Evolutionary conservation across 139 green algal genomes (phyloP).

Genomic region (Chlorella sp.): DNA sequence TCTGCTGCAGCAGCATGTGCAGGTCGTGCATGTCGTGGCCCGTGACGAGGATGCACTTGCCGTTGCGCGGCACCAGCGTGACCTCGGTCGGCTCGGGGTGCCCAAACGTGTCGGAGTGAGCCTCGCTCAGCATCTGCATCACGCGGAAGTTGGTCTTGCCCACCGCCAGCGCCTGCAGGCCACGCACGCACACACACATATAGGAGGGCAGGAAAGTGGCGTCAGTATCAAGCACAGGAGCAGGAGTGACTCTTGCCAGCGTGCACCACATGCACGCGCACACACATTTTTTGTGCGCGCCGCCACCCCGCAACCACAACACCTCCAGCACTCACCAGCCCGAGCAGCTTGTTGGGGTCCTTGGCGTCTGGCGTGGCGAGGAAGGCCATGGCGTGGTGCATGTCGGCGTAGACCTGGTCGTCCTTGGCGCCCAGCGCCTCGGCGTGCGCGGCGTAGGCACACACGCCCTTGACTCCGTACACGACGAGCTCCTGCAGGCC

Average conservation of each 20-base stretch:
- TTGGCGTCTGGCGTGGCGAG: slow-evolving; percentile 9
- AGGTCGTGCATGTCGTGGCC: slow-evolving; percentile 67
- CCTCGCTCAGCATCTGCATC: slow-evolving; percentile 53
- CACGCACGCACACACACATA: too few species aligned
- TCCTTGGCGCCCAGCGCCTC: slow-evolving; percentile 6
- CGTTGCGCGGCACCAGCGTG: slow-evolving; percentile 39
- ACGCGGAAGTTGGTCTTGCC: slow-evolving; percentile 39
- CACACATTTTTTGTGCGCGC: too few species aligned
- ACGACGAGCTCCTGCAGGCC: slow-evolving; percentile 61
- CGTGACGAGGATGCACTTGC: slow-evolving; percentile 66
- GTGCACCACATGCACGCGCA: too few species aligned
- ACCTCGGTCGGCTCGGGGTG: slow-evolving; percentile 48
- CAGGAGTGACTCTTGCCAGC: too few species aligned
- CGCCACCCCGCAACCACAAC: too few species aligned
- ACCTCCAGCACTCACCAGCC: not conserved
- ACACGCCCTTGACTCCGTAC: slow-evolving; percentile 48
- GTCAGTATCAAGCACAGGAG: too few species aligned
- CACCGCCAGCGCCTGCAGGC: slow-evolving; percentile 17
- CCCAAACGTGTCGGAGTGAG: slow-evolving; percentile 57
- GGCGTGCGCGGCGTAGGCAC: slow-evolving; percentile 38
- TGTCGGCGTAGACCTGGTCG: not conserved
- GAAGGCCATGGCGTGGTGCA: slow-evolving; percentile 1
- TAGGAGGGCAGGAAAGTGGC: too few species aligned
- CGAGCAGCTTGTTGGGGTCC: not conserved
- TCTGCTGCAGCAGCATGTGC: slow-evolving; percentile 1